phyloP scores from a whole-genome alignment of 768 basidiomycete genomes.

The Pulveroboletus sp. region DNA sequence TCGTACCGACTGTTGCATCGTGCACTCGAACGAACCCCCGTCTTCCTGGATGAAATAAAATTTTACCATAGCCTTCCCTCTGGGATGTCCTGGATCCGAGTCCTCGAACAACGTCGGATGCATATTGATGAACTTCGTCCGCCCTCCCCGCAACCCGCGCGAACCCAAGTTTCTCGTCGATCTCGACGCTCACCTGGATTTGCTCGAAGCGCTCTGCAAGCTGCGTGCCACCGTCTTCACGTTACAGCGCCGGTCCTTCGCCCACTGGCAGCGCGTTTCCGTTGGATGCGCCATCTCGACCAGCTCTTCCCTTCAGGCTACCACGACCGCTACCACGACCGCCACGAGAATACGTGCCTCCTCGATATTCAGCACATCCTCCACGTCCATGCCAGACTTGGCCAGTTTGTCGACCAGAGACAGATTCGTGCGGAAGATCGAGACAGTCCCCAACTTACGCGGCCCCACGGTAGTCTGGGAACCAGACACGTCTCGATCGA shows the following conservation, averaged over 20 bases:
- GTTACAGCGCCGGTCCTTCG: slow-evolving; percentile 51
- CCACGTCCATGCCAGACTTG: slow-evolving; percentile 34
- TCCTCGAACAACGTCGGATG: slow-evolving; percentile 93
- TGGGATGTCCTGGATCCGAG: slow-evolving; percentile 73
- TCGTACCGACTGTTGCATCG: slow-evolving; percentile 87
- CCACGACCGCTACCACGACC: slow-evolving; percentile 47
- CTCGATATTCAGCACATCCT: slow-evolving; percentile 34
- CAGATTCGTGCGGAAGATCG: no score
- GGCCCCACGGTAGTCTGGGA: no score
- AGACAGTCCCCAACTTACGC: no score
- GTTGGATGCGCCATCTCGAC: slow-evolving; percentile 31
- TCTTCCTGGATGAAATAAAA: slow-evolving; percentile 98
- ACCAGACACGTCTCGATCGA: no score
- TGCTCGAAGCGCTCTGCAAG: slow-evolving; percentile 84
- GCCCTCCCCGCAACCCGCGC: slow-evolving; percentile 75
- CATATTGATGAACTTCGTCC: slow-evolving; percentile 91
- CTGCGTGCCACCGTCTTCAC: slow-evolving; percentile 89
- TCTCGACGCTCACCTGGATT: slow-evolving; percentile 69
- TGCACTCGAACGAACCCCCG: slow-evolving; percentile 93
- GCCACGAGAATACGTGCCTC: slow-evolving; percentile 39
- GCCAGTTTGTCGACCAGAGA: slow-evolving; percentile 54
- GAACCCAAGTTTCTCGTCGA: slow-evolving; percentile 94
- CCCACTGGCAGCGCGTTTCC: slow-evolving; percentile 33
- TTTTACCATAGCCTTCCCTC: slow-evolving; percentile 90
- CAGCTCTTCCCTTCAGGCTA: slow-evolving; percentile 44